A percentile compares a stretch with the other conserved stretches of the same genome.
These are phyloP conservation scores for Cercospora zeina DNA, from an alignment of 2,329 filamentous ascomycete genomes.

Conservation along the genomic window DNA sequence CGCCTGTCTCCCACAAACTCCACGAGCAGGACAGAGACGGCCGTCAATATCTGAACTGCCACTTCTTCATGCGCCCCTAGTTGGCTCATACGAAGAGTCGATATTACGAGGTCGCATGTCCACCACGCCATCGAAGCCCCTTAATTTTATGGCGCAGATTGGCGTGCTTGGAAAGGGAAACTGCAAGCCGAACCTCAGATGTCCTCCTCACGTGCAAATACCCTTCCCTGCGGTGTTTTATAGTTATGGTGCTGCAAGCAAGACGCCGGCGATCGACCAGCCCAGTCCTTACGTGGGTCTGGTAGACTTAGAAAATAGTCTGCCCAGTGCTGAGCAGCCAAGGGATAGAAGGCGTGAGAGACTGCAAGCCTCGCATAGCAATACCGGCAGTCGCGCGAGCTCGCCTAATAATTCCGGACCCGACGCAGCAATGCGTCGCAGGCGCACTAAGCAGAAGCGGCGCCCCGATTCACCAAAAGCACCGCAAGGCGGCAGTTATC, in stretches of 20 bases:
- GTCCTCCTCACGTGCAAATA: conserved; percentile 85
- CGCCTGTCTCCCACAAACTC: conserved; percentile 47
- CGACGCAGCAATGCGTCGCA: conserved; percentile 32
- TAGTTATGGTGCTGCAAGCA: conserved; percentile 72
- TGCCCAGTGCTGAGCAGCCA: conserved; percentile 47
- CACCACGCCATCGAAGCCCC: conserved; percentile 84
- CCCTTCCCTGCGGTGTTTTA: conserved; percentile 96
- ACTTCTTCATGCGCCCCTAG: conserved; percentile 88
- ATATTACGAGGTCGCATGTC: conserved; percentile 96
- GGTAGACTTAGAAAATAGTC: conserved; percentile 82
- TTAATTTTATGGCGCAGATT: conserved; percentile 93
- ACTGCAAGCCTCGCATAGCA: conserved; percentile 29
- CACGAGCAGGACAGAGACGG: conserved; percentile 56
- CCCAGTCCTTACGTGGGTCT: conserved; percentile 95
- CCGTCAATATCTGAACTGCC: conserved; percentile 79
- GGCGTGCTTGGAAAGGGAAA: conserved; percentile 87
- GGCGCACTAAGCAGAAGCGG: conserved; percentile 58
- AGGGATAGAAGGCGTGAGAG: conserved; percentile 39
- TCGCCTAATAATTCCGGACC: conserved; percentile 32
- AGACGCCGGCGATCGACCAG: conserved; percentile 71
- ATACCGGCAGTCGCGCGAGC: conserved; percentile 36
- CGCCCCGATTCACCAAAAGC: conserved; percentile 59
- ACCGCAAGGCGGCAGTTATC: conserved; percentile 84
- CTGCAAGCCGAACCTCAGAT: conserved; percentile 80
- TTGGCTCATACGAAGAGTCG: conserved; percentile 96